These are phyloP conservation scores for Fusarium euwallaceae DNA, from an alignment of 2,329 filamentous ascomycete genomes.

Conservation along the genomic window DNA sequence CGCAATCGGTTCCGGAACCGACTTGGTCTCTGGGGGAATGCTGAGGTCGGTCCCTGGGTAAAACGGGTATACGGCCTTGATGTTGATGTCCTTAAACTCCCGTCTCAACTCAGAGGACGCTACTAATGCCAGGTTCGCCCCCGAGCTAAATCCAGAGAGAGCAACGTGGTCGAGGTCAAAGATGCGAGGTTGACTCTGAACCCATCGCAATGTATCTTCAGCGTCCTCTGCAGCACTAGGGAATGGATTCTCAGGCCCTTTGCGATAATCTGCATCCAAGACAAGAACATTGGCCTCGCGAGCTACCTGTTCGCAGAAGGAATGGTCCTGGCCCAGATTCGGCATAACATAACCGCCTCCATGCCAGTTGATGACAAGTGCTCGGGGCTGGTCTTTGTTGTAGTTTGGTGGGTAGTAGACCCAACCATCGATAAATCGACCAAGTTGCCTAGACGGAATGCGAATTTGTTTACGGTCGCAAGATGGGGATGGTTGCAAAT, in stretches of 20 bases:
- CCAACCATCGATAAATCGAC: constrained; percentile 46
- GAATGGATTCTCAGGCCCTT: constrained; percentile 56
- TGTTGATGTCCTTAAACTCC: constrained; percentile 55
- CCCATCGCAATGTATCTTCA: constrained; percentile 54
- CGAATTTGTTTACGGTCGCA: constrained; percentile 28
- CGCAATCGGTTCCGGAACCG: constrained; percentile 42
- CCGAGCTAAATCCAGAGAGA: constrained; percentile 61
- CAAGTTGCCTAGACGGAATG: constrained; percentile 47
- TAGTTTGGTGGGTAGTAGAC: constrained; percentile 42
- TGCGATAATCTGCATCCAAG: constrained; percentile 55
- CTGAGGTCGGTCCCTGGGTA: constrained; percentile 55
- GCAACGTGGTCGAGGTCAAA: constrained; percentile 55
- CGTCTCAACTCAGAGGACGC: constrained; percentile 47
- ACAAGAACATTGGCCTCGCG: constrained; percentile 43
- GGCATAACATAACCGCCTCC: constrained; percentile 53
- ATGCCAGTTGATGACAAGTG: constrained; percentile 53
- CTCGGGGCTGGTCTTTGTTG: constrained; percentile 1
- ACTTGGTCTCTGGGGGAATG: constrained; percentile 46
- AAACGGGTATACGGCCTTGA: constrained; percentile 62
- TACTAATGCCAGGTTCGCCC: constrained; percentile 59
- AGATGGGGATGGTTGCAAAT: constrained; percentile 18
- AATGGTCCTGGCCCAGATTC: constrained; percentile 55
- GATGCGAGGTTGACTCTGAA: constrained; percentile 41
- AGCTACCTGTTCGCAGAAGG: constrained; percentile 53
- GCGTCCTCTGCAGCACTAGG: constrained; percentile 50